Evolutionary conservation across 1,284 basidiomycete genomes (phyloP), one percentile per base, ranked within the genome.

Genomic region (Cryptococcus wingfieldii): DNA sequence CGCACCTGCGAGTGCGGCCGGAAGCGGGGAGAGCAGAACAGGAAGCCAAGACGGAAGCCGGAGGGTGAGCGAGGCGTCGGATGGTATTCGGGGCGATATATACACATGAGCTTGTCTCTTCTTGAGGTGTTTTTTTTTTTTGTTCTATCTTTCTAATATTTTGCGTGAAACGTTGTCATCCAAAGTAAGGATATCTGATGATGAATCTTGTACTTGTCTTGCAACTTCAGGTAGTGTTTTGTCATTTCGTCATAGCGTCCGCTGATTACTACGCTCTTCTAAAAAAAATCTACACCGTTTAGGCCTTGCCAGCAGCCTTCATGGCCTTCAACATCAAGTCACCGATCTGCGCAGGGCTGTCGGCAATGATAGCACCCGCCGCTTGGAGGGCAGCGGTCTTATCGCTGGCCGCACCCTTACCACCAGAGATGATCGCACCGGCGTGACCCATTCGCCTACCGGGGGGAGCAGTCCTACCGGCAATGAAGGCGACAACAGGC

Each of bases 391-490:
- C 95, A 59, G 84, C 84, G 53, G 98, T 92, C 80, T 99, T 99
- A 80, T 97, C 95, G 41, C 83, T 84, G 5, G 96, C 96, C 63
- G 91, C 91, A 74, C 90, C 95, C 81, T 98, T 98, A 52, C 96
- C 96, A 64, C 96, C 96, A 56, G 89, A 86, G 66, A 98, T 98
- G 77, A 98, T 98, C 56, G 95, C 96, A 68, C 96, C 94, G 56
- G 94, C 94, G 75, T 98, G 94, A 53, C 96, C 96, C 96, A 98
- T 99, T 66, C 95, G 86, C 67, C 96, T 83, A 51, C 96, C 96
- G 44, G 96, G 96, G 55, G 96, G 96, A 44, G 96, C 96, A 53
- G 96, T 98, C 54, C 88, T 87, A 57, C 93, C 96, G 59, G 96
- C 96, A 71, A 99, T 98, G 79, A 99, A 99, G 52, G 89, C 90